Conservation (phyloP, 176 grass and related monocot species). For the Carex scoparia region DNA sequence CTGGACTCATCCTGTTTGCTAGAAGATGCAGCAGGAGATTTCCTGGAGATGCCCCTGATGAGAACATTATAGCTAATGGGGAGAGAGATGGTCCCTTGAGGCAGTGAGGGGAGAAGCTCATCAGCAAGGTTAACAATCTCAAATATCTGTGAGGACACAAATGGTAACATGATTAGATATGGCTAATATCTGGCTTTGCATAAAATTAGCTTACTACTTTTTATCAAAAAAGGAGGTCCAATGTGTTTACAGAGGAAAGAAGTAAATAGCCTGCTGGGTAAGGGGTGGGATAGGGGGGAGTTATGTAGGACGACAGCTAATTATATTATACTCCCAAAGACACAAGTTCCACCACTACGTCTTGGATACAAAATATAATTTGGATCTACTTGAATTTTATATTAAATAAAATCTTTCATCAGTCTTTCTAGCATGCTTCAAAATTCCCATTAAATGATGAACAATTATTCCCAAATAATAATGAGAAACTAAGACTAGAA, state of each 20-base stretch:
- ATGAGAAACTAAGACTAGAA: not conserved
- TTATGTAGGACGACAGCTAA: too few species aligned
- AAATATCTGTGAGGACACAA: slow-evolving; percentile 56
- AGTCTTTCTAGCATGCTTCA: not conserved
- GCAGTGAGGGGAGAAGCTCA: slow-evolving; percentile 71
- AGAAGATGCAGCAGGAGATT: slow-evolving; percentile 27
- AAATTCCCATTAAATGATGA: slow-evolving; percentile 12
- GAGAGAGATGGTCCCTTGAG: slow-evolving; percentile 65
- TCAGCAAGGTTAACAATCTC: slow-evolving; percentile 83
- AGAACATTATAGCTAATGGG: slow-evolving; percentile 41
- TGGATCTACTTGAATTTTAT: not conserved
- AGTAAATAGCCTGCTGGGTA: too few species aligned
- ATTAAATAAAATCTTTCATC: not conserved
- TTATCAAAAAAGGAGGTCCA: too few species aligned
- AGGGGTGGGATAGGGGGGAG: too few species aligned
- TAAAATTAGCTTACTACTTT: not conserved
- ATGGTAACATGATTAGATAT: slow-evolving; percentile 5
- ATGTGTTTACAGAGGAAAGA: too few species aligned
- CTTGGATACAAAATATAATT: slow-evolving; percentile 11
- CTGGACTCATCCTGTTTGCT: slow-evolving; percentile 40
- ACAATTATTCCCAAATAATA: not conserved
- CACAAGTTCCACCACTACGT: not conserved
- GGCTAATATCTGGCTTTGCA: not conserved
- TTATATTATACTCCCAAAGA: not conserved
- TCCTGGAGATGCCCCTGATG: slow-evolving; percentile 52